Conservation (phyloP, 768 basidiomycete species). For the Termitomyces heimii region DNA sequence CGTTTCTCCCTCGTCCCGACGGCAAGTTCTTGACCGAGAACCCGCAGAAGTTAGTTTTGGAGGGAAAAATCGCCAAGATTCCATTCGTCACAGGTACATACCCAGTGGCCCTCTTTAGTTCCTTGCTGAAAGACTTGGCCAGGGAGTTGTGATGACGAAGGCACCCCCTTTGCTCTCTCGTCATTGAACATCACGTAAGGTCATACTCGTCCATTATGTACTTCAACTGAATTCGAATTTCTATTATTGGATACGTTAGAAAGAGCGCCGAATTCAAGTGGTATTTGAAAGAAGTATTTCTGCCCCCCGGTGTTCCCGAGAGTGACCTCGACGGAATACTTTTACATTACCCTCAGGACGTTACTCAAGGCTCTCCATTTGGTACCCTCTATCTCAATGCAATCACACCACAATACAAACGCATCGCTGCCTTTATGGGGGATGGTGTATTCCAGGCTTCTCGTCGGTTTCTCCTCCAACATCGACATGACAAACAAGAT, state of each 20-base stretch:
- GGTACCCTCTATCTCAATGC: slow-evolving; percentile 39
- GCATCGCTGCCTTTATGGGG: slow-evolving; percentile 43
- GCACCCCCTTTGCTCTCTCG: slow-evolving; percentile 42
- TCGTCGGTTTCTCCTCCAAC: slow-evolving; percentile 37
- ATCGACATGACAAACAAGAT: slow-evolving; percentile 30
- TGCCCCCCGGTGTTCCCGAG: slow-evolving; percentile 25
- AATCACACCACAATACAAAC: slow-evolving; percentile 43
- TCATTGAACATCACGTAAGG: slow-evolving; percentile 43
- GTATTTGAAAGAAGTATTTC: slow-evolving; percentile 23
- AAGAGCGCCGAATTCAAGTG: slow-evolving; percentile 19
- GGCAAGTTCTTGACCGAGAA: slow-evolving; percentile 41
- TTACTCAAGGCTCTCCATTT: slow-evolving; percentile 46
- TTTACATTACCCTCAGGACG: slow-evolving; percentile 31
- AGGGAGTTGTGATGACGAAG: slow-evolving; percentile 56
- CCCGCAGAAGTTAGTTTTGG: slow-evolving; percentile 34
- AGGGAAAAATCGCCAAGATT: slow-evolving; percentile 40
- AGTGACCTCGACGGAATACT: slow-evolving; percentile 23
- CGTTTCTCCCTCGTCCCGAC: slow-evolving; percentile 46
- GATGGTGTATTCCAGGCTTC: slow-evolving; percentile 47
- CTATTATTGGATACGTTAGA: slow-evolving; percentile 6
- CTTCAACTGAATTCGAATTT: not conserved
- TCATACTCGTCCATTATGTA: too few species aligned
- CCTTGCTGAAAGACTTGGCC: not conserved
- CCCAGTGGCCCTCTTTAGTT: not conserved
- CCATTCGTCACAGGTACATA: slow-evolving; percentile 39